These are phyloP conservation scores for Penicillium salamii DNA, from an alignment of 495 filamentous ascomycete species.

Conservation along the genomic window DNA sequence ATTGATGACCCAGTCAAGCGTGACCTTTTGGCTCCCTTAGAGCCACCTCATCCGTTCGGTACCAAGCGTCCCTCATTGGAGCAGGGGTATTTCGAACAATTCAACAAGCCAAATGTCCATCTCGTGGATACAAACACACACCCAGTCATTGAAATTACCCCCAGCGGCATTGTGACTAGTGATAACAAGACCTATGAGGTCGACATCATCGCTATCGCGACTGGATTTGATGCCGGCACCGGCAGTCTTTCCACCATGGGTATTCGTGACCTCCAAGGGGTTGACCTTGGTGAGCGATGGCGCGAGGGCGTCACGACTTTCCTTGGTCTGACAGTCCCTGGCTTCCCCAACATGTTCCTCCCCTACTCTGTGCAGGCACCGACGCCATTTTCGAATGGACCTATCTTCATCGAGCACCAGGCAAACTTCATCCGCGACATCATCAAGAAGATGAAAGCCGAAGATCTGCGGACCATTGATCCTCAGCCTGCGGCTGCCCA, in stretches of 20 bases:
- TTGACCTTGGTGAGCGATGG: constrained; percentile 48
- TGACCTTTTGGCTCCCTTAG: constrained; percentile 51
- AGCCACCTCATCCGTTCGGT: constrained; percentile 51
- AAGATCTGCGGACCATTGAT: constrained; percentile 42
- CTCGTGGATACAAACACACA: constrained; percentile 50
- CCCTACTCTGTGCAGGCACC: constrained; percentile 45
- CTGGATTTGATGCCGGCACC: constrained; percentile 49
- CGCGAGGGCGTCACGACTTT: constrained; percentile 40
- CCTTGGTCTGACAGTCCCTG: constrained; percentile 45
- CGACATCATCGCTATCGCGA: constrained; percentile 52
- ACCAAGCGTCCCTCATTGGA: constrained; percentile 57
- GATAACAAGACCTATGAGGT: constrained; percentile 43
- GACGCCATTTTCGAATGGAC: constrained; percentile 41
- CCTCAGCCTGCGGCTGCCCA: constrained; percentile 42
- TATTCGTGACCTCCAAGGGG: constrained; percentile 40
- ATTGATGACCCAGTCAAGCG: constrained; percentile 46
- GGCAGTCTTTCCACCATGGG: constrained; percentile 51
- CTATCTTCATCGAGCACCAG: constrained; percentile 45
- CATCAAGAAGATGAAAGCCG: constrained; percentile 38
- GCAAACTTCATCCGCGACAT: constrained; percentile 48
- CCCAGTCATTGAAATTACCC: constrained; percentile 44
- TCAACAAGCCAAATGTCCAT: constrained; percentile 56
- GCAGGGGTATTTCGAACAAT: constrained; percentile 53
- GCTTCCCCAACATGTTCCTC: constrained; percentile 56
- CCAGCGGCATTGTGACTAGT: constrained; percentile 37